Evolutionary conservation across 352 stramenopile species (phyloP), one percentile per base, ranked within the genome.

Genomic region (Lagenidium giganteum): DNA sequence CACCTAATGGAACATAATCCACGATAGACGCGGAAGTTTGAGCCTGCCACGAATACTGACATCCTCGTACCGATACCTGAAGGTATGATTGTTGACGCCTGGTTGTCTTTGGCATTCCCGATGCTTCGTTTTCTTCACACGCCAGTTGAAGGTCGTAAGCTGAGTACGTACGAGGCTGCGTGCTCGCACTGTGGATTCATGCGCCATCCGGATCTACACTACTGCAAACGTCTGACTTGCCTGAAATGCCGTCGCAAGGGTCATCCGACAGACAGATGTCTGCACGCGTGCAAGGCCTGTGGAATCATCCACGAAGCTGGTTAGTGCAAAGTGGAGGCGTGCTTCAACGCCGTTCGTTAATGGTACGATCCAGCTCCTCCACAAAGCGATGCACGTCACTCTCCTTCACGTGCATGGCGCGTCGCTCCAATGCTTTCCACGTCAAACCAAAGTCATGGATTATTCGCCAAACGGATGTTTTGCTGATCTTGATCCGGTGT

Each of bases 381-480:
- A 62, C 34, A 25, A 64, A 68, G 1, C 48, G 35, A 24, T 54
- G 56, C 4, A 66, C 35, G 23, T 61, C 51, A 6, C n/a, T 12
- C 11, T 67, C 52, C 18, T 63, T 63, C 2, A 68, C 42, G 29
- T 64, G 51, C 35, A 68, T 61, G 5, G 53, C 52, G 3, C 58
- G 17, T 9, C 41, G 26, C 33, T 68, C 53, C 11, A 68, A 20
- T 8, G 57, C 58, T 27, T 60, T 67, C 49, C 58, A 52, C 1
- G 58, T 67, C n/a, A 67, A 31, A 0, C 52, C 45, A 8, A 17
- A 17, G 1, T 39, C 23, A 25, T 65, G 32, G 12, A 56, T 52
- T 14, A 56, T 52, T 2, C 45, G 8, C 53, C 53, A 56, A 3
- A 56, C 42, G 8, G 21, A 49, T 1, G 26, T 26, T n/a, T 40